These are phyloP conservation scores for Trichocladium antarcticum DNA, from an alignment of 495 filamentous ascomycete species.

Conservation along the genomic window DNA sequence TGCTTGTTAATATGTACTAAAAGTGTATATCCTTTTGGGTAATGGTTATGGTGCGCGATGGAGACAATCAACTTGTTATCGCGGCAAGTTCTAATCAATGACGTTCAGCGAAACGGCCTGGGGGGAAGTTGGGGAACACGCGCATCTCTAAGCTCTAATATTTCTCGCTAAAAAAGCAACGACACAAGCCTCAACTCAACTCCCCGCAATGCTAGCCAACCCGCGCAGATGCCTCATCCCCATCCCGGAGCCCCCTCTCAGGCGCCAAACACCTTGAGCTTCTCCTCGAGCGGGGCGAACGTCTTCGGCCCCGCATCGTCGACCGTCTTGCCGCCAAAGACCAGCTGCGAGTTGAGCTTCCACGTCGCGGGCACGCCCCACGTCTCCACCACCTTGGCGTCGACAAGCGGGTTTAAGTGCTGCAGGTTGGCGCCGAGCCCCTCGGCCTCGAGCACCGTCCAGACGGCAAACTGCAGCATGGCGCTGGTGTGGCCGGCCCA, in stretches of 20 bases:
- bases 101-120: neutral
- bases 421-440: constrained; percentile 64
- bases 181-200: neutral
- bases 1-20: neutral
- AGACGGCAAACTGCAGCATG: constrained; percentile 58
- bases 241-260: constrained; percentile 7
- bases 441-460: constrained; percentile 57
- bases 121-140: too few species aligned
- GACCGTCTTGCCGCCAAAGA: constrained; percentile 44
- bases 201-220: neutral
- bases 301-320: constrained; percentile 44
- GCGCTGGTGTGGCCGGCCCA: constrained; percentile 52
- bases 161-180: neutral
- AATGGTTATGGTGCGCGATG: neutral
- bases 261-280: constrained; percentile 38
- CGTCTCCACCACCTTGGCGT: constrained; percentile 42
- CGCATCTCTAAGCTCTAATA: neutral
- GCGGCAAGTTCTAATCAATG: neutral
- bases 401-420: constrained; percentile 62
- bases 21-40: neutral
- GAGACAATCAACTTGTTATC: constrained; percentile 7
- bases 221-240: neutral
- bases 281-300: constrained; percentile 44
- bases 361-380: constrained; percentile 52
- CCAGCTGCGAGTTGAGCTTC: constrained; percentile 50